Percentiles rank a stretch among this genome's conserved stretches.
Conservation (phyloP, 192 early-diverging fungal genomes). For the Coemansia sp. region DNA sequence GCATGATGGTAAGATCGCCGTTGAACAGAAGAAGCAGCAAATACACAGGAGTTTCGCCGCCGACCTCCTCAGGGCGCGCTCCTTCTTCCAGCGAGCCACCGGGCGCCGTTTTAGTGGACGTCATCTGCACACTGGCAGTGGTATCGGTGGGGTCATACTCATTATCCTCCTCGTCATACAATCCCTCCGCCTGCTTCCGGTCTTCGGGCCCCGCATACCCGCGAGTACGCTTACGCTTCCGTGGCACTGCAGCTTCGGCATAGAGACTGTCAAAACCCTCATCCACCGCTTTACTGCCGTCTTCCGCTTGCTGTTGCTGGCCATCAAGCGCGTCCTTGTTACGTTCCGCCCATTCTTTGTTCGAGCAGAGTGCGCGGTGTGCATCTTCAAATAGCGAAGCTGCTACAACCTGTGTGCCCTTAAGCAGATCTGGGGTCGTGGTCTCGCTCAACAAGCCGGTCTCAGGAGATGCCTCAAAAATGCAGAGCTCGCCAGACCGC, state of each 20-base stretch:
- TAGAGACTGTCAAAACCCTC: slow-evolving; percentile 44
- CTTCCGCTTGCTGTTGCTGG: slow-evolving; percentile 7
- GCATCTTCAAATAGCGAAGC: slow-evolving; percentile 43
- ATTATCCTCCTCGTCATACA: slow-evolving; percentile 55
- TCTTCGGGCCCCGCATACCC: slow-evolving; percentile 7
- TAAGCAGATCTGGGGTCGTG: slow-evolving; percentile 10
- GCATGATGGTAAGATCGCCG: slow-evolving; percentile 33
- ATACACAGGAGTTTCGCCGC: slow-evolving; percentile 28
- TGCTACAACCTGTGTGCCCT: slow-evolving; percentile 10
- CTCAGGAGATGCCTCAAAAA: slow-evolving; percentile 61
- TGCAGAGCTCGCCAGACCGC: slow-evolving; percentile 60
- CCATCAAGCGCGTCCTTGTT: slow-evolving; percentile 18
- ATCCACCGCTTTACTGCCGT: slow-evolving; percentile 5
- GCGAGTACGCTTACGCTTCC: slow-evolving; percentile 20
- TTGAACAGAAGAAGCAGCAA: slow-evolving; percentile 8
- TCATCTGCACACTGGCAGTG: background rate
- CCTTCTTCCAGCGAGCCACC: slow-evolving; percentile 12
- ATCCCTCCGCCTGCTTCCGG: slow-evolving; percentile 16
- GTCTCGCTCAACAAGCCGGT: slow-evolving; percentile 28
- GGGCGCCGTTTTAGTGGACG: background rate
- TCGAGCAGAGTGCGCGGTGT: slow-evolving; percentile 26
- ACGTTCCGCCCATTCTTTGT: slow-evolving; percentile 35
- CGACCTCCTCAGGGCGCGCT: slow-evolving; percentile 17
- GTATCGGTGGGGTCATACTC: background rate
- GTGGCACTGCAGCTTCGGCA: slow-evolving; percentile 20